Base-by-base conservation (phyloP, 306 rosid genomes). In the Vigna reflexopilosa region DNA sequence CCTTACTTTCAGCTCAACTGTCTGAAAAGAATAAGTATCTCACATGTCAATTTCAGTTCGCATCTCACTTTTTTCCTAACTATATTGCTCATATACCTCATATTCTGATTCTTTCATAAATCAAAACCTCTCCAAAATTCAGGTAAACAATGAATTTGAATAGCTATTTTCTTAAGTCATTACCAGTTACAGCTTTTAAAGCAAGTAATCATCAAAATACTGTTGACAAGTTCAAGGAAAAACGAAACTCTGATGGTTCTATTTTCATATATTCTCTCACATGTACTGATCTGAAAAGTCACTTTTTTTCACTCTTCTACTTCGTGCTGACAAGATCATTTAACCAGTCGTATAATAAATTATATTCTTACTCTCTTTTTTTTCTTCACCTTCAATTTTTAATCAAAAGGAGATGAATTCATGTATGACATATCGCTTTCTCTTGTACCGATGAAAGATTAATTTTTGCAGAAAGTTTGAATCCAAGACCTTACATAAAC, bases 1-100 rank as follows among this genome's bases (percentile, higher is more conserved):
- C 85, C 98, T 87, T 56, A 92, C 98, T 86, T 88, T 92, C 70
- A 95, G 90, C 67, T 92, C 98, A 87, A 95, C 97, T 0, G 98
- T 95, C 98, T 95, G 91, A 71, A 90, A 95, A 74, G 77, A 67
- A 88, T 82, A 77, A 47, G 51, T n/a, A 67, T 15, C 62, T 36
- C 8, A 81, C 4, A 67, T 84, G 63, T 73, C 51, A 56, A 30
- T 78, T 78, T 82, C 16, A 78, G 49, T 58, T 64, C 70, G 61
- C 47, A 63, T 67, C 28, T 6, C 49, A 30, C 6, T 7, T 34
- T 75, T 75, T 58, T n/a, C 26, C 30, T 40, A 57, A 44, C 51
- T 66, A 66, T 40, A 10, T 66, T n/a, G 2, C 4, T 42, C 34
- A 16, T 32, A 16, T 32, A 6, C 42, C 36, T 63, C 48, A 19